Percentiles rank a stretch among this genome's conserved stretches.
phyloP scores from a whole-genome alignment of 2,329 filamentous ascomycete genomes.

The Didymella keratinophila region DNA sequence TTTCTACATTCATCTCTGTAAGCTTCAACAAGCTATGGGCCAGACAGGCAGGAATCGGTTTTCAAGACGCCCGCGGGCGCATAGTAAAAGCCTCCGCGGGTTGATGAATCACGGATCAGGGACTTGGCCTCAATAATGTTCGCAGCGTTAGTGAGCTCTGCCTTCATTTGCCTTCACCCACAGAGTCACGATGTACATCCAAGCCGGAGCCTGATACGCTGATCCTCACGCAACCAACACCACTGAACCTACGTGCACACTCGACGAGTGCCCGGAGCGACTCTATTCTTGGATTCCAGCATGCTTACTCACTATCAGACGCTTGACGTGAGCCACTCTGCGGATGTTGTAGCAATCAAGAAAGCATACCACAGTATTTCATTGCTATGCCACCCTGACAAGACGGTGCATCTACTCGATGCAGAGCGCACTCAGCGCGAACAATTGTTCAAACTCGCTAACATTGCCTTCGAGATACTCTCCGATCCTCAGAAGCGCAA shows the following conservation, averaged over 20 bases:
- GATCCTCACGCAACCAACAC: neutral
- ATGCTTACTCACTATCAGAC: conserved; percentile 5
- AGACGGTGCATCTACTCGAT: neutral
- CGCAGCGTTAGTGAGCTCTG: neutral
- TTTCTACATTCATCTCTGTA: neutral
- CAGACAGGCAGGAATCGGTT: neutral
- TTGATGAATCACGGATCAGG: neutral
- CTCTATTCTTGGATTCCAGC: neutral
- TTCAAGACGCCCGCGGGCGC: neutral
- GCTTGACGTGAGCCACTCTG: neutral
- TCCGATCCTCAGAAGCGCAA: neutral
- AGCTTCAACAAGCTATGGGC: neutral
- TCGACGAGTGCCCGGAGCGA: neutral
- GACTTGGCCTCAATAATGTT: neutral
- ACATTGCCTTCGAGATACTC: conserved; percentile 4
- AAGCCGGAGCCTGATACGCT: neutral
- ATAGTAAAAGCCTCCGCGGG: neutral
- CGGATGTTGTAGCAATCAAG: neutral
- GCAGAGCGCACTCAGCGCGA: neutral
- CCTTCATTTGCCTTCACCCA: neutral
- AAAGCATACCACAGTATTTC: conserved; percentile 9
- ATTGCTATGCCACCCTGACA: conserved; percentile 6
- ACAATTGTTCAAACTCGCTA: conserved; percentile 3
- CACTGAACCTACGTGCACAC: neutral
- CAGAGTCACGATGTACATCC: too few relatives aligned